Conservation (phyloP, 768 basidiomycete species). For the Tricholomella constricta region DNA sequence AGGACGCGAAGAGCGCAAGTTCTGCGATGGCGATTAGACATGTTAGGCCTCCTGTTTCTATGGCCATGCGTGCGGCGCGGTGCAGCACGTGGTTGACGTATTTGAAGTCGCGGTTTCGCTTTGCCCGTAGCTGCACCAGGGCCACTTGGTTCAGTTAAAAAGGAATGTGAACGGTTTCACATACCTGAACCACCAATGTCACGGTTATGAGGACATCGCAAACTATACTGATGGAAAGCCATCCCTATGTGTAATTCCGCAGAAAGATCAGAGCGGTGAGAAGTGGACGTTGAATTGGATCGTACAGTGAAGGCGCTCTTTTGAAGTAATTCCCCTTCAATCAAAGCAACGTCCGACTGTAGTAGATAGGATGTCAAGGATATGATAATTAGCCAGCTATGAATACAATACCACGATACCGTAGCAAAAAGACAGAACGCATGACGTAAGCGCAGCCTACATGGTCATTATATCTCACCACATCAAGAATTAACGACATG, state of each 20-base stretch:
- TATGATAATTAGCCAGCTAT: no score
- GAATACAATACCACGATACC: neutral
- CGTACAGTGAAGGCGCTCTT: neutral
- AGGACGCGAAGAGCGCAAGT: neutral
- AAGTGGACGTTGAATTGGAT: neutral
- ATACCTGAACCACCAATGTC: neutral
- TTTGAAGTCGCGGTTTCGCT: neutral
- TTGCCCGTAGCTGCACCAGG: neutral
- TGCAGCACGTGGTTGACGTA: neutral
- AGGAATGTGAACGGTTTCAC: no score
- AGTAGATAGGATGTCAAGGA: no score
- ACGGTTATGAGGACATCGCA: neutral
- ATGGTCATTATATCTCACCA: neutral
- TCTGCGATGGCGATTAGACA: neutral
- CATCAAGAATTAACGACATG: no score
- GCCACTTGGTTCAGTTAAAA: no score
- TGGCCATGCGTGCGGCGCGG: slow-evolving; percentile 2
- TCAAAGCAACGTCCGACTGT: no score
- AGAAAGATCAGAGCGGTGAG: no score
- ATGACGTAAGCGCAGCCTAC: neutral
- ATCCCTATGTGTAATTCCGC: neutral
- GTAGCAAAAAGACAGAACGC: neutral
- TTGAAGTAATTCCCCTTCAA: no score
- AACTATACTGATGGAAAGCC: neutral
- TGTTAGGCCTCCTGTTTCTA: slow-evolving; percentile 2